Evolutionary conservation across 495 filamentous ascomycete genomes (phyloP).

Genomic region (Terfezia boudieri): DNA sequence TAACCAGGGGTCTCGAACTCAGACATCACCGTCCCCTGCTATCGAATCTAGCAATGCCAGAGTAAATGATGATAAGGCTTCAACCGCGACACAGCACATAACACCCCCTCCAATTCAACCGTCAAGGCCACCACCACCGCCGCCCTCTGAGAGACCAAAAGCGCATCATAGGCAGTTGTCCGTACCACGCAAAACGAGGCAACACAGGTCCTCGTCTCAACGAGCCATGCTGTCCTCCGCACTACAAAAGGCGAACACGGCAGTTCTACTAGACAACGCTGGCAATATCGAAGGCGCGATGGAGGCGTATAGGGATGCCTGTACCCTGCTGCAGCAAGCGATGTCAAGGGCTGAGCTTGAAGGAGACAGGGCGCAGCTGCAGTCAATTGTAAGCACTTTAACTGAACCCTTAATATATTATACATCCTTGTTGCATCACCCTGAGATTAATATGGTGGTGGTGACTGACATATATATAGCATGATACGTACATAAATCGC

Average conservation of each 20-base stretch:
- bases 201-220: slow-evolving; percentile 31
- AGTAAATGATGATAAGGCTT: no score
- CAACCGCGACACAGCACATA: no score
- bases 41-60: no score
- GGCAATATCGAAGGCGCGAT: slow-evolving; percentile 85
- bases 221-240: slow-evolving; percentile 87
- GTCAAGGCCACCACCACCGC: not conserved
- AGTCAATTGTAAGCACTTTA: slow-evolving; percentile 50
- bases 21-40: not conserved
- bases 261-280: slow-evolving; percentile 82
- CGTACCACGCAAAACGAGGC: slow-evolving; percentile 1
- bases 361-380: slow-evolving; percentile 68
- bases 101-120: not conserved
- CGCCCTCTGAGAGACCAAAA: not conserved
- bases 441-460: not conserved
- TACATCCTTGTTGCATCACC: not conserved
- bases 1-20: not conserved
- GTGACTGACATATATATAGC: slow-evolving; percentile 8
- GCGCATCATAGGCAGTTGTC: not conserved
- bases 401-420: no score
- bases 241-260: slow-evolving; percentile 82
- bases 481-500: slow-evolving; percentile 68
- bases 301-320: slow-evolving; percentile 78
- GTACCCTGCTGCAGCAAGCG: slow-evolving; percentile 62
- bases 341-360: slow-evolving; percentile 58